These are phyloP conservation scores for Suhomyces ambrosiae DNA, from an alignment of 1,139 yeast genomes.

Conservation along the genomic window DNA sequence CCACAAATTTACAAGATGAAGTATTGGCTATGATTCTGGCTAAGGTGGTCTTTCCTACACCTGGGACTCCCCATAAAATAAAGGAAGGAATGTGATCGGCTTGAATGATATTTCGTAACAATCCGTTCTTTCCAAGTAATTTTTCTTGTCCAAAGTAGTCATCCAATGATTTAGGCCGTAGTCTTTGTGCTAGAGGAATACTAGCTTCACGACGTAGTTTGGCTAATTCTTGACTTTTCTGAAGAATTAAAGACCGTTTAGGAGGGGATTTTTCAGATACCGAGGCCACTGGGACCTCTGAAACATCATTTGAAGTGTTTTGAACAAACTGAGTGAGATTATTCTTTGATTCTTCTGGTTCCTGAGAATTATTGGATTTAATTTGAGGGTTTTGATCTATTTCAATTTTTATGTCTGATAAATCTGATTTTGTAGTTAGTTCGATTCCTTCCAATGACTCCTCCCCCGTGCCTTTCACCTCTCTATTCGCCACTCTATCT, in stretches of 20 bases:
- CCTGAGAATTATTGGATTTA: not conserved
- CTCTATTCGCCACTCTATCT: not conserved
- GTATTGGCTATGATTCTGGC: conserved; percentile 60
- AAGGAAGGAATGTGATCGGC: conserved; percentile 74
- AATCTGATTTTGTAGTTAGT: no score
- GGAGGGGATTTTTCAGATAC: no score
- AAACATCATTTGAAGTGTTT: no score
- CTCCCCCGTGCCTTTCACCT: not conserved
- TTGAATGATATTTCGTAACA: conserved; percentile 67
- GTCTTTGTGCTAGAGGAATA: conserved; percentile 83
- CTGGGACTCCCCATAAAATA: conserved; percentile 95
- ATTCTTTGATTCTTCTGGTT: no score
- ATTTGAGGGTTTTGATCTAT: no score
- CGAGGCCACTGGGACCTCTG: no score
- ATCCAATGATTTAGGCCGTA: conserved; percentile 71
- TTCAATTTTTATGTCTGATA: no score
- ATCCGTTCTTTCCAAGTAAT: conserved; percentile 72
- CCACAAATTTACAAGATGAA: conserved; percentile 64
- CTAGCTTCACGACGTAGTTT: conserved; percentile 49
- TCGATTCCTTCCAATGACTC: not conserved
- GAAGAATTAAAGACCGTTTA: conserved; percentile 8
- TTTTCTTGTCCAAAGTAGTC: conserved; percentile 89
- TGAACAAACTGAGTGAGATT: no score
- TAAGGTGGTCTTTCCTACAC: conserved; percentile 89
- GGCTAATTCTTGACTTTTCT: conserved; percentile 14